Conservation (phyloP, 140 eudicot species). For the Senecio squalidus region DNA sequence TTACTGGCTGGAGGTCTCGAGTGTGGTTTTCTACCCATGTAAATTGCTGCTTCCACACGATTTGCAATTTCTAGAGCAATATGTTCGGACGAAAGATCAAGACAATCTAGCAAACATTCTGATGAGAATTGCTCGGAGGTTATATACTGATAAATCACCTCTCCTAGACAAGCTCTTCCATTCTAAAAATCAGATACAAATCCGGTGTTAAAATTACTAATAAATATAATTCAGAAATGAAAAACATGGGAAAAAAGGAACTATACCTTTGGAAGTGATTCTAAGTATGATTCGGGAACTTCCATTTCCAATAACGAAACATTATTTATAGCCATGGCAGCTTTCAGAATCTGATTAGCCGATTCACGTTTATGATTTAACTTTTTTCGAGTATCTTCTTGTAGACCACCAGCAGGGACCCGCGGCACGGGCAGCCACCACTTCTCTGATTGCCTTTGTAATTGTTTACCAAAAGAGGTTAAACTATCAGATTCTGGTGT, state of each 20-base stretch:
- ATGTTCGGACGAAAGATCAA: conserved; percentile 82
- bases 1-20: conserved; percentile 28
- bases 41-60: conserved; percentile 83
- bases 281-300: conserved; percentile 85
- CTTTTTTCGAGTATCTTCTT: conserved; percentile 54
- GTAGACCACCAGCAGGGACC: conserved; percentile 85
- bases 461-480: conserved; percentile 53
- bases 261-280: conserved; percentile 88
- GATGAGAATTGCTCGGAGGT: conserved; percentile 86
- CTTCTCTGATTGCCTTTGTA: conserved; percentile 84
- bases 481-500: conserved; percentile 68
- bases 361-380: conserved; percentile 79
- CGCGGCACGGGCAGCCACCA: conserved; percentile 99
- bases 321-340: conserved; percentile 80
- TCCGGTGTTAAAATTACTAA: not conserved
- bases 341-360: conserved; percentile 81
- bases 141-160: conserved; percentile 78
- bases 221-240: not conserved
- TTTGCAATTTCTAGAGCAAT: conserved; percentile 87
- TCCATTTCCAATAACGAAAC: conserved; percentile 83
- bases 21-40: conserved; percentile 71
- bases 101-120: conserved; percentile 88
- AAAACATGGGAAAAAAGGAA: not conserved
- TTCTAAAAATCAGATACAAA: conserved; percentile 39
- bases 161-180: conserved; percentile 90